These are phyloP conservation scores for Fagopyrum tataricum DNA, from an alignment of 148 eudicot genomes.

Conservation along the genomic window DNA sequence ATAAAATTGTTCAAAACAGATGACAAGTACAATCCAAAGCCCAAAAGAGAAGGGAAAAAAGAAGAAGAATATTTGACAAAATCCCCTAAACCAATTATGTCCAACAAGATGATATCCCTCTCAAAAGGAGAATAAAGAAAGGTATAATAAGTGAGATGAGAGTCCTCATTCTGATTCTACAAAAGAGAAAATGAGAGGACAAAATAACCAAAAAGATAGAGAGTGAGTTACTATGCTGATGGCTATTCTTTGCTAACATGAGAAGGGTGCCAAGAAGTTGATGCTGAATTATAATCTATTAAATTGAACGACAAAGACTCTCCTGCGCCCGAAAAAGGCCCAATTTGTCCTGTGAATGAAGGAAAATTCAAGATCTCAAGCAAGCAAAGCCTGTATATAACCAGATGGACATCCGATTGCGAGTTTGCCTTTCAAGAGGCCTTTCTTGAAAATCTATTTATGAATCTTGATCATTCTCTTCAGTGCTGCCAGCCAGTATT, in stretches of 20 bases:
- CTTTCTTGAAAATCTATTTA: slow-evolving; percentile 12
- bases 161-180: not conserved
- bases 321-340: not conserved
- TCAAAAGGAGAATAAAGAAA: not conserved
- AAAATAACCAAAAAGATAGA: not conserved
- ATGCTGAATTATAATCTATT: not conserved
- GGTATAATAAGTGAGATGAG: slow-evolving; percentile 2
- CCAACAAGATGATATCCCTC: not conserved
- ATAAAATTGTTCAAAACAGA: not conserved
- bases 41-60: not conserved
- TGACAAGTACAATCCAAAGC: not conserved
- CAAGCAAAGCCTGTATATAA: not conserved
- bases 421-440: not conserved
- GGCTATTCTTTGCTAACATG: not conserved
- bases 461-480: slow-evolving; percentile 74
- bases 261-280: not conserved
- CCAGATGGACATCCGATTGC: not conserved
- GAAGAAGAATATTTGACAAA: not conserved
- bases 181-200: not conserved
- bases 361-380: not conserved
- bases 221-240: not conserved
- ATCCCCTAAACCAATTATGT: slow-evolving; percentile 8
- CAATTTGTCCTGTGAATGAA: not conserved
- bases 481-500: slow-evolving; percentile 63
- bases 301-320: not conserved